These are phyloP conservation scores for Vinca major DNA, from an alignment of 305 asterid genomes.

Conservation along the genomic window DNA sequence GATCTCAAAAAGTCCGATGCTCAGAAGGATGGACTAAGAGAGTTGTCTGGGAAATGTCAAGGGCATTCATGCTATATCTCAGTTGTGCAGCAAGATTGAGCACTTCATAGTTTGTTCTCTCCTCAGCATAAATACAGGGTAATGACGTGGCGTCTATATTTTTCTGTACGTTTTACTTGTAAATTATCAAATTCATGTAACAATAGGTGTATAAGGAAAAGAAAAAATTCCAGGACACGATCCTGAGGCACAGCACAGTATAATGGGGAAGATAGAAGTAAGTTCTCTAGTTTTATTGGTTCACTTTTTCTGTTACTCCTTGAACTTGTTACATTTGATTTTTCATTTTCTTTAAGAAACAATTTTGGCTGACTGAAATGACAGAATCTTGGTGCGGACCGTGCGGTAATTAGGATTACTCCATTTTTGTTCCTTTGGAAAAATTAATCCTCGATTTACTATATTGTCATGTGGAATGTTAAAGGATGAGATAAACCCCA, in stretches of 20 bases:
- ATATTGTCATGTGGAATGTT: too few relatives aligned
- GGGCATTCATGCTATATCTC: conserved; percentile 71
- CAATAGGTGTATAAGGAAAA: neutral
- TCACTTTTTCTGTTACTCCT: neutral
- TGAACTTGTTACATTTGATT: neutral
- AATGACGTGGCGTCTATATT: conserved; percentile 27
- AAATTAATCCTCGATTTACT: neutral
- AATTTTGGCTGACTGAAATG: too few relatives aligned
- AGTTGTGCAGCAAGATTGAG: conserved; percentile 59
- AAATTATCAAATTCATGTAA: conserved; percentile 21
- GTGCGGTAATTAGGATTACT: too few relatives aligned
- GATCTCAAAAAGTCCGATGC: conserved; percentile 24
- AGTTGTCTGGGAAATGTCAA: conserved; percentile 47
- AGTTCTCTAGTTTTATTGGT: neutral
- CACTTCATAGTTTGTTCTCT: conserved; percentile 9
- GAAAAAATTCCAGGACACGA: neutral
- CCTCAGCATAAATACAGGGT: conserved; percentile 3
- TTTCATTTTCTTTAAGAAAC: too few relatives aligned
- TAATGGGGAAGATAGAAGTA: neutral
- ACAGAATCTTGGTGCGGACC: too few relatives aligned
- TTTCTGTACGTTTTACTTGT: conserved; percentile 33
- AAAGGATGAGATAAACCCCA: too few relatives aligned
- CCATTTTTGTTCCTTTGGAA: neutral
- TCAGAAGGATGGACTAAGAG: conserved; percentile 22
- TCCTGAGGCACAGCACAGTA: neutral